A percentile compares a stretch with the other conserved stretches of the same genome.
phyloP scores from a whole-genome alignment of 2,329 filamentous ascomycete species.

The Alternaria viburni region DNA sequence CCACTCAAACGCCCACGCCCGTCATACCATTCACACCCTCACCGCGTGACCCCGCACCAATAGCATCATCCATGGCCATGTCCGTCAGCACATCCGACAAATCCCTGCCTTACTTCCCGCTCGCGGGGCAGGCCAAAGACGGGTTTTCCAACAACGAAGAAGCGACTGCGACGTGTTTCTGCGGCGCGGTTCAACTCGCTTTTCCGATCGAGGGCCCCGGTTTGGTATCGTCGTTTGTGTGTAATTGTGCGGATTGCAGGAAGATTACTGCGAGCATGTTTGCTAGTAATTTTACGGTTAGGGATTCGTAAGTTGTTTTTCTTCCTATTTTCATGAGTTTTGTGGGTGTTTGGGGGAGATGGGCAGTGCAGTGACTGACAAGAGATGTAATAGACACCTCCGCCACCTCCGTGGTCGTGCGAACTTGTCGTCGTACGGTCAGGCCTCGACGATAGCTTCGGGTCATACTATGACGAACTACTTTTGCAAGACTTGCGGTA shows the following conservation, averaged over 20 bases:
- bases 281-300: conserved; percentile 61
- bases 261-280: conserved; percentile 68
- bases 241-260: conserved; percentile 67
- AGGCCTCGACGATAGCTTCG: conserved; percentile 31
- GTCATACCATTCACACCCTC: neutral
- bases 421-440: conserved; percentile 54
- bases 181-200: conserved; percentile 34
- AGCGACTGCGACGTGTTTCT: conserved; percentile 41
- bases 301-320: conserved; percentile 43
- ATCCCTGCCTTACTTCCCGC: conserved; percentile 22
- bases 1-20: neutral
- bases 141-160: conserved; percentile 27
- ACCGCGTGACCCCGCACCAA: neutral
- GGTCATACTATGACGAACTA: conserved; percentile 61
- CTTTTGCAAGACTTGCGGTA: conserved; percentile 67
- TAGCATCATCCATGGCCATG: neutral
- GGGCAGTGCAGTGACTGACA: neutral
- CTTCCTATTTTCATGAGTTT: no score
- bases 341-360: no score
- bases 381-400: conserved; percentile 31
- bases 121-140: conserved; percentile 22
- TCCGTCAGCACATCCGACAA: conserved; percentile 8
- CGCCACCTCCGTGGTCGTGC: conserved; percentile 59
- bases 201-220: conserved; percentile 54
- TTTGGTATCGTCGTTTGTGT: conserved; percentile 61